Percentiles rank a stretch among this genome's conserved stretches.
Conservation (phyloP, 1,284 basidiomycete species). For the Cutaneotrichosporon sp. region DNA sequence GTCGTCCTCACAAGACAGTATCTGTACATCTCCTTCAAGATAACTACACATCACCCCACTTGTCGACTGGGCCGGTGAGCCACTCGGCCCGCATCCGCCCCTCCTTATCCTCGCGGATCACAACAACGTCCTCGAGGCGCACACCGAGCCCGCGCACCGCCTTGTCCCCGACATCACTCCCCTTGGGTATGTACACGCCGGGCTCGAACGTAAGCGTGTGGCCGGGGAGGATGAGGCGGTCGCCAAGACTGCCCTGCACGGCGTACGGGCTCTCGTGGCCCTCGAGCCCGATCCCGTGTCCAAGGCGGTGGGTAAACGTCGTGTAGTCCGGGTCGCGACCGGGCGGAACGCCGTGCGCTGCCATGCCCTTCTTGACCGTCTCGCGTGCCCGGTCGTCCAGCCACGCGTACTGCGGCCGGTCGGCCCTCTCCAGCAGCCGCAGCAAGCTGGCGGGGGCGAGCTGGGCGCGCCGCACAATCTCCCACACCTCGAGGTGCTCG, state of each 20-base stretch:
- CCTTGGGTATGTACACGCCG: slow-evolving; percentile 67
- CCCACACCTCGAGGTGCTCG: slow-evolving; percentile 66
- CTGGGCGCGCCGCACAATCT: slow-evolving; percentile 68
- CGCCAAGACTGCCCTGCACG: slow-evolving; percentile 59
- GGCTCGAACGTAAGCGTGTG: slow-evolving; percentile 82
- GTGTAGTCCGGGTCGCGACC: slow-evolving; percentile 49
- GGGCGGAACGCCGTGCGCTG: slow-evolving; percentile 15
- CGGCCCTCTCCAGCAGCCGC: slow-evolving; percentile 21
- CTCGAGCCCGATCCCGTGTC: slow-evolving; percentile 74
- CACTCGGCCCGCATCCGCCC: slow-evolving; percentile 48
- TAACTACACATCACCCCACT: slow-evolving; percentile 40
- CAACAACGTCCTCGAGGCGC: slow-evolving; percentile 79
- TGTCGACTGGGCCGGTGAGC: slow-evolving; percentile 43
- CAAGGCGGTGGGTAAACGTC: slow-evolving; percentile 76
- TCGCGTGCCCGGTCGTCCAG: slow-evolving; percentile 70
- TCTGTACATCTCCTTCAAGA: neutral
- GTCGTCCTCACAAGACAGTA: too few relatives aligned
- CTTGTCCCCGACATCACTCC: slow-evolving; percentile 17
- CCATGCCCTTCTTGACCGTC: slow-evolving; percentile 59
- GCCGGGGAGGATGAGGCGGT: slow-evolving; percentile 60
- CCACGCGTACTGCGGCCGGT: slow-evolving; percentile 55
- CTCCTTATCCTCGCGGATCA: slow-evolving; percentile 58
- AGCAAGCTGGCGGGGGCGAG: slow-evolving; percentile 57
- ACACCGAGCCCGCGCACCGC: slow-evolving; percentile 69
- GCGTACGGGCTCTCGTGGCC: slow-evolving; percentile 80